Evolutionary conservation across 202 grass and related monocot species (phyloP).

Genomic region (Cymbopogon flexuosus): DNA sequence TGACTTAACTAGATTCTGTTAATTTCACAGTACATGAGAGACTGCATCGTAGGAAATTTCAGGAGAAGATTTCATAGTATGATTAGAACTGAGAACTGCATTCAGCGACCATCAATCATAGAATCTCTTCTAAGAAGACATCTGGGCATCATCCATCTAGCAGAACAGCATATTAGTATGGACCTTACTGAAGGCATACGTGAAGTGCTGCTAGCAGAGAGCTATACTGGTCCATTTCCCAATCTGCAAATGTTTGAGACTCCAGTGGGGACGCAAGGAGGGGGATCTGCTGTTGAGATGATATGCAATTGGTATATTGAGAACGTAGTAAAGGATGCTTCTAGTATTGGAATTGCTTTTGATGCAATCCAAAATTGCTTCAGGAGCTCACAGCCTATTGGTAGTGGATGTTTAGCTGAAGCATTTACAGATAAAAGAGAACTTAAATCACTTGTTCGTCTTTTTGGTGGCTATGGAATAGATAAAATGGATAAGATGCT

Average conservation of each 20-base stretch:
- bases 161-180: slow-evolving; percentile 99
- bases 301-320: slow-evolving; percentile 91
- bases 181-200: slow-evolving; percentile 94
- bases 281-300: slow-evolving; percentile 73
- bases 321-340: slow-evolving; percentile 82
- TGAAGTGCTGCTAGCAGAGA: slow-evolving; percentile 80
- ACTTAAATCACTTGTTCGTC: slow-evolving; percentile 80
- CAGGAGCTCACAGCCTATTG: slow-evolving; percentile 65
- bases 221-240: slow-evolving; percentile 73
- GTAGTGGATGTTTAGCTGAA: slow-evolving; percentile 67
- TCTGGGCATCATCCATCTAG: slow-evolving; percentile 86
- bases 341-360: slow-evolving; percentile 56
- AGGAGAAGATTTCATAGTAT: slow-evolving; percentile 85
- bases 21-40: slow-evolving; percentile 94
- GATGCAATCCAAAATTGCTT: slow-evolving; percentile 64
- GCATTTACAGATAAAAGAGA: slow-evolving; percentile 84
- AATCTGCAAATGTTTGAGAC: slow-evolving; percentile 80
- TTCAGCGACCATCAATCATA: slow-evolving; percentile 85
- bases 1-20: slow-evolving; percentile 19
- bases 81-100: slow-evolving; percentile 73
- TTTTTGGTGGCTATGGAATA: slow-evolving; percentile 94
- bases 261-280: slow-evolving; percentile 56
- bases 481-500: slow-evolving; percentile 77
- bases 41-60: slow-evolving; percentile 93
- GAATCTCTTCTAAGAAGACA: slow-evolving; percentile 91